Base-by-base conservation (phyloP, 371 early-diverging fungal genomes). In the Coemansia sp. region DNA sequence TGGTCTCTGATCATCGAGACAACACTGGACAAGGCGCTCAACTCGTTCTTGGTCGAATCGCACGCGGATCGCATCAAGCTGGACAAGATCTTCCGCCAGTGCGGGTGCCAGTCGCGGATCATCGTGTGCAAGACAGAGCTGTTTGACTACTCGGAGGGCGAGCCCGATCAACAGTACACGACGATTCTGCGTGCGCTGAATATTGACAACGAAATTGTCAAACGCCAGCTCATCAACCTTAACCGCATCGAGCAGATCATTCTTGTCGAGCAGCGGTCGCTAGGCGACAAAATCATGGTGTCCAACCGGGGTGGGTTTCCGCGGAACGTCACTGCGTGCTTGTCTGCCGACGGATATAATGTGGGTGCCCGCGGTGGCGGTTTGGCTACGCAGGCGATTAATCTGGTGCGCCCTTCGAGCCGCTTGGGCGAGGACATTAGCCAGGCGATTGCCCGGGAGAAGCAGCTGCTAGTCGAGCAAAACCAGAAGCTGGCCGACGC, bases 251-350 rank as follows among this genome's bases (percentile, higher is more conserved):
- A 97, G 72, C 82, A 86, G 29, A 84, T 81, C 5, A 81, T 93
- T n/a, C 75, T 97, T 42, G 86, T 94, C 43, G 80, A 84, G 12
- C 80, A 84, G 33, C 88, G 94, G 53, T 65, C 69, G 0, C 82
- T 85, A 36, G 98, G 91, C 10, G 92, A 95, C 68, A 54, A 69
- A 0, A 57, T 95, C n/a, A 92, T 91, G 79, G 60, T 60, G 14
- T 81, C 77, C 0, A 72, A 77, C 49, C 67, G 56, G 16, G 67
- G 72, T 37, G 69, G 80, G 5, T 80, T 80, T 48, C 95, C 95
- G 3, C 71, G 56, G 7, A 94, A 95, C 55, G 87, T 95, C 14
- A 74, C 58, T 0, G 66, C 74, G 0, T 91, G 94, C 52, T 86
- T 84, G 62, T 88, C 94, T 0, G 68, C 66, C 6, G 81, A 87